phyloP scores from a whole-genome alignment of 1,284 basidiomycete genomes.

The Volvariella volvacea region DNA sequence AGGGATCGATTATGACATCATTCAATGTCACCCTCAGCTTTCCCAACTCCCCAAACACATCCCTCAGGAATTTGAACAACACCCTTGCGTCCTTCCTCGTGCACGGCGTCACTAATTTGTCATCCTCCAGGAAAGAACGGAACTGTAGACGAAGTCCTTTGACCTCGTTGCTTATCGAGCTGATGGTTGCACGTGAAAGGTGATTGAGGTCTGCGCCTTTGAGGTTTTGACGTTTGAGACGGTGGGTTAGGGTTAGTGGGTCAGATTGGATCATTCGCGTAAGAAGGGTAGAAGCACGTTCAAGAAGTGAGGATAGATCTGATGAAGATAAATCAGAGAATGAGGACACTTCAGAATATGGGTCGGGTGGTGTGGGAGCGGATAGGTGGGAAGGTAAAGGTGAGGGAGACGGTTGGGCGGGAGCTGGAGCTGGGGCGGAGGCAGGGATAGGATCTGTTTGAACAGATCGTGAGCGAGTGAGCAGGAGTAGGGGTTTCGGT shows the following conservation, averaged over 20 bases:
- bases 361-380: slow-evolving; percentile 43
- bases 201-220: slow-evolving; percentile 83
- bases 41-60: slow-evolving; percentile 80
- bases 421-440: slow-evolving; percentile 15
- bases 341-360: slow-evolving; percentile 64
- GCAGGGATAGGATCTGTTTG: slow-evolving; percentile 55
- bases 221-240: slow-evolving; percentile 88
- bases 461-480: slow-evolving; percentile 60
- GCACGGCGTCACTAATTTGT: slow-evolving; percentile 56
- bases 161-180: slow-evolving; percentile 70
- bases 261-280: slow-evolving; percentile 77
- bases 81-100: slow-evolving; percentile 79
- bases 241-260: slow-evolving; percentile 80
- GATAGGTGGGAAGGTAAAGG: slow-evolving; percentile 36
- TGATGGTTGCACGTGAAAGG: slow-evolving; percentile 80
- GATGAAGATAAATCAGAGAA: slow-evolving; percentile 44
- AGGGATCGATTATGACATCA: slow-evolving; percentile 86
- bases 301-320: slow-evolving; percentile 60
- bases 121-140: slow-evolving; percentile 66
- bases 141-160: slow-evolving; percentile 70
- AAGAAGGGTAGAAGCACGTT: slow-evolving; percentile 64
- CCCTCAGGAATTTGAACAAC: slow-evolving; percentile 82
- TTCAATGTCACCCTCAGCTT: slow-evolving; percentile 82
- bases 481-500: slow-evolving; percentile 47
- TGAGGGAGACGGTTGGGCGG: slow-evolving; percentile 21